Evolutionary conservation across 2,329 filamentous ascomycete genomes (phyloP).

Genomic region (Aspergillus neotritici): DNA sequence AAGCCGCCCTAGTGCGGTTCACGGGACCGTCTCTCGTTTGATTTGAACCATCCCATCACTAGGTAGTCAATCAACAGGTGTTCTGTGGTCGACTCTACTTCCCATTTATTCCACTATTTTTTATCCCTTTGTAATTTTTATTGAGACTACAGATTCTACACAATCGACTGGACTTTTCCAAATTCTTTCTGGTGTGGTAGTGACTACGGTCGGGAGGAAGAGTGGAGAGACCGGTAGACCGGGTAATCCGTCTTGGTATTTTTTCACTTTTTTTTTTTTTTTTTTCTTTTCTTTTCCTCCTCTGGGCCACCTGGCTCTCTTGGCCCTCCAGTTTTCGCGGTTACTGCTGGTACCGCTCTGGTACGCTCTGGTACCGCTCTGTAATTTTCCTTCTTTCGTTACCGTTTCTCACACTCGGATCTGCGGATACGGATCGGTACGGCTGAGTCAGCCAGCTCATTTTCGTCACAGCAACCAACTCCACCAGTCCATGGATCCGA

Average conservation of each 20-base stretch:
- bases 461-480: constrained; percentile 32
- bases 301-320: constrained; percentile 26
- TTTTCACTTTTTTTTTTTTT: constrained; percentile 3
- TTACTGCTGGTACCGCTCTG: constrained; percentile 7
- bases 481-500: constrained; percentile 3
- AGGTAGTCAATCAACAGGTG: not conserved
- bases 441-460: constrained; percentile 28
- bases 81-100: not conserved
- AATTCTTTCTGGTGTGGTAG: constrained; percentile 7
- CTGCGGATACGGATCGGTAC: constrained; percentile 28
- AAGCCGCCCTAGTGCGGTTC: constrained; percentile 34
- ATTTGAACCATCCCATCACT: not conserved
- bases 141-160: not conserved
- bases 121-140: not conserved
- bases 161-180: not conserved
- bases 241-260: constrained; percentile 8
- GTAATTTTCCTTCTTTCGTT: too few relatives aligned
- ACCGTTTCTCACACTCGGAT: constrained; percentile 21
- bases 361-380: too few relatives aligned
- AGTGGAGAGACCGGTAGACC: constrained; percentile 3
- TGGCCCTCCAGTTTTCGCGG: constrained; percentile 23
- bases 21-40: constrained; percentile 16
- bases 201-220: not conserved
- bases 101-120: not conserved
- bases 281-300: constrained; percentile 2